Conservation (phyloP, 163 green algal species). For the Smithsoniella earleae region DNA sequence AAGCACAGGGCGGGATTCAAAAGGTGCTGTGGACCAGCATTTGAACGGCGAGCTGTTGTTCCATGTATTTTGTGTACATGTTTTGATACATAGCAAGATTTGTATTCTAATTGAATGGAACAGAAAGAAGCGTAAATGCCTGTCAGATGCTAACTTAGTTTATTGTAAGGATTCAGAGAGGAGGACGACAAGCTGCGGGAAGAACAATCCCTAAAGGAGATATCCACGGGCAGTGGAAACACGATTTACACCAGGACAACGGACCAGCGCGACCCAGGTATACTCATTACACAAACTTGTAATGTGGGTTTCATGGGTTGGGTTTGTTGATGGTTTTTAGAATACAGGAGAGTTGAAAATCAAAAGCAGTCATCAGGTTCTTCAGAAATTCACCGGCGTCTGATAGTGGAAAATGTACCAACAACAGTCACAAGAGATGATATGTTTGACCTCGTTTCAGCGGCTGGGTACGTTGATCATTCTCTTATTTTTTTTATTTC, state of each 20-base stretch:
- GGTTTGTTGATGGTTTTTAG: not conserved
- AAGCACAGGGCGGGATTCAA: not conserved
- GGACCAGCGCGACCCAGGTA: constrained; percentile 5
- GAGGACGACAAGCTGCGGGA: not conserved
- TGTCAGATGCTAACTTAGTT: no score
- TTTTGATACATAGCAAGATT: not conserved
- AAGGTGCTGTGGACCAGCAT: no score
- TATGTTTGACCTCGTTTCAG: not conserved
- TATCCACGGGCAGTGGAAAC: constrained; percentile 18
- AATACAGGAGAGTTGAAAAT: not conserved
- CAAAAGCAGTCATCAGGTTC: not conserved
- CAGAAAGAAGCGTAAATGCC: no score
- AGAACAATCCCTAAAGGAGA: not conserved
- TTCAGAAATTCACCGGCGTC: not conserved
- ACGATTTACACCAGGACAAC: constrained; percentile 14
- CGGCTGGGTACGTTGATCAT: not conserved
- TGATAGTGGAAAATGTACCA: constrained; percentile 5
- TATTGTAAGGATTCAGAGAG: not conserved
- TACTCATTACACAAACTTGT: not conserved
- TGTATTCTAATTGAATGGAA: no score
- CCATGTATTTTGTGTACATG: not conserved
- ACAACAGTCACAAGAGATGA: constrained; percentile 3
- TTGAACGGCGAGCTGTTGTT: no score
- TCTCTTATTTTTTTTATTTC: not conserved
- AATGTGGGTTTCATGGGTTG: not conserved